phyloP scores from a whole-genome alignment of 768 basidiomycete species.

The Mycena amicta region DNA sequence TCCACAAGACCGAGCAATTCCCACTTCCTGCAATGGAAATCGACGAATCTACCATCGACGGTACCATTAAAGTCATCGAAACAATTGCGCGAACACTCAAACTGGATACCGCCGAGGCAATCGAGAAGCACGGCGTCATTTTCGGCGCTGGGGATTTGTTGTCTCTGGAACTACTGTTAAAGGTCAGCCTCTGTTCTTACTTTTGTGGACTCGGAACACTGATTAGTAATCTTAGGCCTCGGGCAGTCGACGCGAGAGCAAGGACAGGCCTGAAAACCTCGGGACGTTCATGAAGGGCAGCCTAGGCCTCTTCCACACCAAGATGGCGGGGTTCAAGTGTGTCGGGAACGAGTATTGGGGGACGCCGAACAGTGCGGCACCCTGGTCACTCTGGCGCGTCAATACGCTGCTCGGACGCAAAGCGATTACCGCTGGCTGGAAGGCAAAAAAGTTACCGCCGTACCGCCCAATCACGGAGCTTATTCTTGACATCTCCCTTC shows the following conservation, averaged over 20 bases:
- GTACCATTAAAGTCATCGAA: conserved; percentile 15
- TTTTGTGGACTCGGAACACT: conserved; percentile 6
- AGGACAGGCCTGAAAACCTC: conserved; percentile 21
- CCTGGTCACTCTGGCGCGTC: conserved; percentile 13
- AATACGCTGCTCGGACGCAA: conserved; percentile 12
- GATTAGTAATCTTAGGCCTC: conserved; percentile 14
- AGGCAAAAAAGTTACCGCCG: conserved; percentile 15
- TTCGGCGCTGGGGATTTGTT: conserved; percentile 16
- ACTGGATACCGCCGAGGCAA: neutral
- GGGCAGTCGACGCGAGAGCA: conserved; percentile 25
- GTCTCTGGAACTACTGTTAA: conserved; percentile 7
- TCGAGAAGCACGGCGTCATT: conserved; percentile 14
- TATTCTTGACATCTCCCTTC: conserved; percentile 8
- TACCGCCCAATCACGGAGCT: conserved; percentile 13
- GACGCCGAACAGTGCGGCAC: conserved; percentile 23
- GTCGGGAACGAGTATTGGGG: conserved; percentile 32
- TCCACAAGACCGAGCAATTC: conserved; percentile 19
- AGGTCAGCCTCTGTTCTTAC: conserved; percentile 1
- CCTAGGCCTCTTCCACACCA: conserved; percentile 30
- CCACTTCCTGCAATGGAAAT: conserved; percentile 21
- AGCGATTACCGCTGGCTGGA: conserved; percentile 13
- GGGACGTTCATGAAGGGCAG: conserved; percentile 22
- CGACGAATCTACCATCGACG: conserved; percentile 19
- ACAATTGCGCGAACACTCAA: conserved; percentile 1
- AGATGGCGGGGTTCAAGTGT: conserved; percentile 23